Base-by-base conservation (phyloP, 345 rosid genomes). In the Passiflora organensis region DNA sequence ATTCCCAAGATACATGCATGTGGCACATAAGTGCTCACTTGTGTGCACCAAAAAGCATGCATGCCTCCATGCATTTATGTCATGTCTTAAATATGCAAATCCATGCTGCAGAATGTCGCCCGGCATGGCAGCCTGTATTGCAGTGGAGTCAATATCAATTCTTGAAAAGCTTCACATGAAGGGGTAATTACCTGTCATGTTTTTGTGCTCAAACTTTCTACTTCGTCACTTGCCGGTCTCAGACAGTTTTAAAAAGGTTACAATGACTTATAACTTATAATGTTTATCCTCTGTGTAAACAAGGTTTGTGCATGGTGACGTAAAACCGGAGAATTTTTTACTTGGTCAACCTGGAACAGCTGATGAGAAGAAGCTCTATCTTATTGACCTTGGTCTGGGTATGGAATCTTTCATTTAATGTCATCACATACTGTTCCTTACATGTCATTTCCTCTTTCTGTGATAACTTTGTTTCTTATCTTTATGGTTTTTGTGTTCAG, bases 261-360 rank as follows among this genome's bases (percentile, higher is more conserved):
- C 13, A n/a, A 28, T 56, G 32, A 39, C 37, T 45, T 46, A 25
- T 56, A 53, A 6, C 0, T 53, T 38, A 10, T 46, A 32, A 50
- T n/a, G 43, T 43, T 14, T 18, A 1, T 44, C 11, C 2, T 55
- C 20, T 20, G 43, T 22, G 45, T 51, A 21, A 19, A 32, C 13
- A 21, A 10, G 81, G 43, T 77, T 73, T 65, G 71, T 77, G 13
- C 81, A 77, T 25, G 81, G 81, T 44, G 78, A 77, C 60, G 78
- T 77, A 46, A 77, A 77, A 63, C 81, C 81, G 1, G 81, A 77
- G 65, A 77, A 77, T 53, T 77, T 77, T 43, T 61, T 77, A 43
- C 73, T 77, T 43, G 81, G 78, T 12, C 49, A 60, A 60, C 68
- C 69, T 0, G 73, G 75, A 53, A 60, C 73, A 55, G 73, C 64